A percentile compares a stretch with the other conserved stretches of the same genome.
Evolutionary conservation across 116 monocot species (phyloP).

Genomic region (Papilionanthe hybrid): DNA sequence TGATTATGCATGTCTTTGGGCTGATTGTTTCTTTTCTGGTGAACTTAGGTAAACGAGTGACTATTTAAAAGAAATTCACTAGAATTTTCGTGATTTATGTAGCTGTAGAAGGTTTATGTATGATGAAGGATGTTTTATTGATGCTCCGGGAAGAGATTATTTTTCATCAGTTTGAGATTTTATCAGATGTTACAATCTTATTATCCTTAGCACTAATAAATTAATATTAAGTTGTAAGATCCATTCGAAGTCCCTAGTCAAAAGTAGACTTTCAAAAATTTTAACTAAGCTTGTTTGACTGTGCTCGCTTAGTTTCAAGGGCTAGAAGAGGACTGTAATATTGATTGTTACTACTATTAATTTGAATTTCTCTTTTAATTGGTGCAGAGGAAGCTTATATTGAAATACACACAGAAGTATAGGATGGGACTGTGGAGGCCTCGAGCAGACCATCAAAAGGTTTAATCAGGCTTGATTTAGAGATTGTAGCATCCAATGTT

Average conservation of each 20-base stretch:
- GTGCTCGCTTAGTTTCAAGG: background rate
- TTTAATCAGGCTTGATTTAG: background rate
- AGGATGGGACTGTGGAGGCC: conserved; percentile 60
- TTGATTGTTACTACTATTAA: background rate
- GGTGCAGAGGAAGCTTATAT: conserved; percentile 54
- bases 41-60: background rate
- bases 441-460: conserved; percentile 13
- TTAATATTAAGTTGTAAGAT: background rate
- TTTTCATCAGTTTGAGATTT: background rate
- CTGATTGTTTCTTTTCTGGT: background rate
- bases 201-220: background rate
- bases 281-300: background rate
- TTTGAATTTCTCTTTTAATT: background rate
- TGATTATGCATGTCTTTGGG: background rate
- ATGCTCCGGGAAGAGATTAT: background rate
- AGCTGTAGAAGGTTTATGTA: background rate
- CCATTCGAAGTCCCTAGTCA: background rate
- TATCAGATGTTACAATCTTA: background rate
- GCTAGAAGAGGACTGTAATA: background rate
- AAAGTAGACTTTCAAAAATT: background rate
- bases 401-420: conserved; percentile 47
- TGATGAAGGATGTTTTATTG: background rate
- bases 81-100: background rate
- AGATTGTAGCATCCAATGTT: background rate
- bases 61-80: background rate